Base-by-base conservation (phyloP, 2,329 filamentous ascomycete genomes). In the Spiromastix sp. region DNA sequence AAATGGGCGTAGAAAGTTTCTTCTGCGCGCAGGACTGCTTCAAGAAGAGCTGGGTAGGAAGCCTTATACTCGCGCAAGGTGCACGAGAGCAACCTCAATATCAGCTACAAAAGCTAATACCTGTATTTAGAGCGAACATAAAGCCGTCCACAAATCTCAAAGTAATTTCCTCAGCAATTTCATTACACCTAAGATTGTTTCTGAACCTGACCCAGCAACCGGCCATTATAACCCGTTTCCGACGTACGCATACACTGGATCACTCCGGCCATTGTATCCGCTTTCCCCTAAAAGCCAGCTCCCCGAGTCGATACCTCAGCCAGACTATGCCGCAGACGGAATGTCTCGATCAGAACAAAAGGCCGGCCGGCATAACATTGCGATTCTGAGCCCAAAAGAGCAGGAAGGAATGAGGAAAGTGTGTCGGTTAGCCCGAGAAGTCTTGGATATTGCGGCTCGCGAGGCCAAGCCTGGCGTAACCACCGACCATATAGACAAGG, bases 1-100 rank as follows among this genome's bases (percentile, higher is more conserved):
- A 94, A 64, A 68, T 87, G 29, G 84, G 81, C 36, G 80, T 87
- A 56, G 85, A 91, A 54, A 93, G 85, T 66, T 95, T 79, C 64
- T 98, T 96, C 67, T 98, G 91, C 68, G 86, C 86, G 18, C 91
- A 98, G 61, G 91, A 96, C 50, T 98, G 91, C 70, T 98, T 98
- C 67, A 96, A 95, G 72, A 81, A 79, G 61, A 98, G 86, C 69
- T 98, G 91, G 91, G 91, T 96, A 77, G 50, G 75, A 11, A 7
- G 49, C 48, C 43, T 49, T 49, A 51, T 45, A 38, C 46, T 45
- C 48, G 45, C 44, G 36, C 41, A 48, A 43, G 46, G 44, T 44
- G 43, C 48, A 47, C 39, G 35, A 38, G 35, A 24, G 21, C 7
- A 24, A 24, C n/a, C 34, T 19, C 33, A 34, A 39, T 16, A 25